A percentile compares a stretch with the other conserved stretches of the same genome.
phyloP scores from a whole-genome alignment of 2,329 filamentous ascomycete genomes.

The Phyllachora maydis region DNA sequence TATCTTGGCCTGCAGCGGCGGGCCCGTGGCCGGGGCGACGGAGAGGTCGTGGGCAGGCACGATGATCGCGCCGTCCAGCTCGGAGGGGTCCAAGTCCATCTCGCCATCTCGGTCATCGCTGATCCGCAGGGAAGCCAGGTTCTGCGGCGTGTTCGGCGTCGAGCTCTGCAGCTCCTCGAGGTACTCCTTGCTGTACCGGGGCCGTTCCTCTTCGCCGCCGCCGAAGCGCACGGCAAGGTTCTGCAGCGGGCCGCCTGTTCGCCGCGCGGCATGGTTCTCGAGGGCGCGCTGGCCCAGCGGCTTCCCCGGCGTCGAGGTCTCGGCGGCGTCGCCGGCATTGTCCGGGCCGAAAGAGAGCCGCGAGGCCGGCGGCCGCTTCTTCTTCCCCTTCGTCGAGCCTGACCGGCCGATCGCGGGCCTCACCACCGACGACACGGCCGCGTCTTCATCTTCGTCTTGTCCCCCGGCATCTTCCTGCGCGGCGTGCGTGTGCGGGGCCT shows the following conservation, averaged over 20 bases:
- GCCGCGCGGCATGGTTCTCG: conserved; percentile 17
- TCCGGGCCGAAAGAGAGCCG: conserved; percentile 58
- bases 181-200: conserved; percentile 71
- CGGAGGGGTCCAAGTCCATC: conserved; percentile 35
- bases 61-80: conserved; percentile 42
- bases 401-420: conserved; percentile 24
- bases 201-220: conserved; percentile 44
- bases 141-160: conserved; percentile 63
- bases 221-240: conserved; percentile 33
- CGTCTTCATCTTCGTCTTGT: conserved; percentile 19
- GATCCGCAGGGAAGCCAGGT: conserved; percentile 24
- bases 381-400: conserved; percentile 39
- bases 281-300: conserved; percentile 11
- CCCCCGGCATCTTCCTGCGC: conserved; percentile 6
- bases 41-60: conserved; percentile 28
- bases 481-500: conserved; percentile 3
- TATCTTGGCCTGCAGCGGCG: conserved; percentile 26
- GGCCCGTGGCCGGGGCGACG: conserved; percentile 9
- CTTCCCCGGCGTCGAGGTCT: conserved; percentile 32
- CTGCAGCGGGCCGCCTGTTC: no score
- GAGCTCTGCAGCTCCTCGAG: conserved; percentile 70
- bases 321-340: conserved; percentile 24
- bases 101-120: conserved; percentile 18
- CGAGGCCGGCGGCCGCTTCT: conserved; percentile 35
- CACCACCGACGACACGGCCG: conserved; percentile 24